Base-by-base conservation (phyloP, 441 rosid genomes). In the Hypseocharis bilobata region DNA sequence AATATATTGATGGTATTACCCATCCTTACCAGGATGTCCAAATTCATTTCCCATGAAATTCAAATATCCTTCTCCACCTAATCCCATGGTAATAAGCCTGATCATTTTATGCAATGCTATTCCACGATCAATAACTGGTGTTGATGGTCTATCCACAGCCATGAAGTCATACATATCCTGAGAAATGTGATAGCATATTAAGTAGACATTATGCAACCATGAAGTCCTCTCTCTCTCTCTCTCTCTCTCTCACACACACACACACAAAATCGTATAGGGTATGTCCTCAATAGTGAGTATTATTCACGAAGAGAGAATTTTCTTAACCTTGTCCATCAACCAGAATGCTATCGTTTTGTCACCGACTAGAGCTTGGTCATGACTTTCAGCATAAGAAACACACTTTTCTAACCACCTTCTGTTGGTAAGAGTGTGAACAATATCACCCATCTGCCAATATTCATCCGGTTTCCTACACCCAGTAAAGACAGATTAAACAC, bases 21-120 rank as follows among this genome's bases (percentile, higher is more conserved):
- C 54, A 42, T 27, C 65, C 76, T 73, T 79, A 90, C 99, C 99
- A 5, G 99, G 97, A 77, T 93, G 99, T 65, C 99, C 99, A 77
- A 93, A 93, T 81, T 93, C 99, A 82, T 93, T 93, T 70, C 99
- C 99, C 99, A 93, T 93, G 70, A 93, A 93, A 76, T 91, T 93
- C 79, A 93, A 79, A 81, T 93, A 93, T 73, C 92, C 97, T 84
- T 93, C 99, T 73, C 99, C 99, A 52, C 99, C 99, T 64, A 93
- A 75, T 67, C 86, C 99, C 96, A 93, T 85, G 1, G 97, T 93
- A 74, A 88, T 77, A 63, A 93, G 96, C 80, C 99, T 81, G 65
- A 93, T 91, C 93, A 93, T 91, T 82, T 91, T 93, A 78, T 93
- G 99, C 70, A 93, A 86, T 63, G 97, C 99, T 66, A 91, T 87